A percentile compares a stretch with the other conserved stretches of the same genome.
phyloP scores from a whole-genome alignment of 805 yeast species.

The Zygosaccharomyces gambellarensis region DNA sequence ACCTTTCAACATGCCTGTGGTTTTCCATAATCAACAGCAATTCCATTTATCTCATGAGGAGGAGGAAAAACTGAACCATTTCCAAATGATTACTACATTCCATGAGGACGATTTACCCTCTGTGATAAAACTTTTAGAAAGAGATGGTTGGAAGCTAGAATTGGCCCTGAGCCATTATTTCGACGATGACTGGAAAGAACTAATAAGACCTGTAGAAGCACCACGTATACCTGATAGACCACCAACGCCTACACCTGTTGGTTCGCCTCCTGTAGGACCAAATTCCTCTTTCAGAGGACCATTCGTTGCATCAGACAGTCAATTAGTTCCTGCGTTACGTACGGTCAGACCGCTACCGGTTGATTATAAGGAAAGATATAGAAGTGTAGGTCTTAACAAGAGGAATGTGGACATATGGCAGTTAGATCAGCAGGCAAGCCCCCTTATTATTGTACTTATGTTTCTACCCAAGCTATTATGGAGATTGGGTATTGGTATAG shows the following conservation, averaged over 20 bases:
- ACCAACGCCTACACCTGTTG: constrained; percentile 13
- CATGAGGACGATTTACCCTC: constrained; percentile 45
- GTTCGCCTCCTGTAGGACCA: background rate
- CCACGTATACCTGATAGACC: constrained; percentile 12
- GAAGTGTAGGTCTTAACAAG: constrained; percentile 24
- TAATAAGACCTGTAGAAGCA: constrained; percentile 4
- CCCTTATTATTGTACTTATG: constrained; percentile 48
- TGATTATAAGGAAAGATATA: constrained; percentile 24
- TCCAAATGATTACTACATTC: constrained; percentile 47
- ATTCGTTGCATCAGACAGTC: constrained; percentile 8
- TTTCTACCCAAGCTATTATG: constrained; percentile 49
- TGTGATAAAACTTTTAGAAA: constrained; percentile 43
- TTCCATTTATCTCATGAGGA: constrained; percentile 39
- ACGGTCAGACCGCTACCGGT: constrained; percentile 34
- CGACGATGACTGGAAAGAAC: constrained; percentile 46
- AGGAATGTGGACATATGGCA: constrained; percentile 9
- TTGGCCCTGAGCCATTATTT: constrained; percentile 56
- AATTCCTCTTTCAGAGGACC: constrained; percentile 6
- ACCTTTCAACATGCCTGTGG: constrained; percentile 24
- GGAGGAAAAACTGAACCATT: constrained; percentile 42
- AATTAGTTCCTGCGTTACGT: constrained; percentile 30
- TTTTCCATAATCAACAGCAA: constrained; percentile 20
- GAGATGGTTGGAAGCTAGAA: constrained; percentile 58
- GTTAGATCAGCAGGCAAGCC: constrained; percentile 14
- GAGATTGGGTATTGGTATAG: constrained; percentile 18